Evolutionary conservation across 1,139 yeast species (phyloP), one percentile per base, ranked within the genome.

Genomic region (Candida frijolesensis): DNA sequence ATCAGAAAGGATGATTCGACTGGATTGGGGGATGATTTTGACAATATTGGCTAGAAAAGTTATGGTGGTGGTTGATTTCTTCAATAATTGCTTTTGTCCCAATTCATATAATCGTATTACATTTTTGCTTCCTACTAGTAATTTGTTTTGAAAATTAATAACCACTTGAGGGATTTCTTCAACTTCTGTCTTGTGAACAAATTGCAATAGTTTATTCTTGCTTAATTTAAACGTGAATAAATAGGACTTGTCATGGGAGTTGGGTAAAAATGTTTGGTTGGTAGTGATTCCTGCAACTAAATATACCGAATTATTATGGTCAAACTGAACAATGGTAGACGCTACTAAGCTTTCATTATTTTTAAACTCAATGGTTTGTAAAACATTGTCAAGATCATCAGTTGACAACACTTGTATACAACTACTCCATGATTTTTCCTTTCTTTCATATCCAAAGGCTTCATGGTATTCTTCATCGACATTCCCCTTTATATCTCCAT

Each of bases 41-140:
- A 79, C 76, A 22, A 90, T 83, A 42, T 73, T 72, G 15, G 66
- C 56, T 54, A 79, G 48, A 54, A 65, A 71, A 3, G 68, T 72
- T 43, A 76, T 63, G 16, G 58, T 70, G 52, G 81, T 66, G 1
- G 80, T 70, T 0, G 86, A 74, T 62, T 89, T 89, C 49, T 87
- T 78, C 49, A 94, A 74, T 38, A 94, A 71, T 62, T 91, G 97
- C 56, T 85, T 87, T 57, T 78, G 78, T 1, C 99, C 99, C 35
- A 91, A 57, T 38, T 86, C 95, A 63, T 80, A 91, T 7, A 89
- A 60, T 18, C 90, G 71, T 30, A 94, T 59, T 32, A 68, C 66
- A 46, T 78, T 75, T 0, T 78, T 79, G 50, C 81, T 60, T 0
- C 89, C 95, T 0, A 80, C 86, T 1, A 91, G 65, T 1, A 91